phyloP scores from a whole-genome alignment of 768 basidiomycete genomes.

The Gymnopilus dilepis region DNA sequence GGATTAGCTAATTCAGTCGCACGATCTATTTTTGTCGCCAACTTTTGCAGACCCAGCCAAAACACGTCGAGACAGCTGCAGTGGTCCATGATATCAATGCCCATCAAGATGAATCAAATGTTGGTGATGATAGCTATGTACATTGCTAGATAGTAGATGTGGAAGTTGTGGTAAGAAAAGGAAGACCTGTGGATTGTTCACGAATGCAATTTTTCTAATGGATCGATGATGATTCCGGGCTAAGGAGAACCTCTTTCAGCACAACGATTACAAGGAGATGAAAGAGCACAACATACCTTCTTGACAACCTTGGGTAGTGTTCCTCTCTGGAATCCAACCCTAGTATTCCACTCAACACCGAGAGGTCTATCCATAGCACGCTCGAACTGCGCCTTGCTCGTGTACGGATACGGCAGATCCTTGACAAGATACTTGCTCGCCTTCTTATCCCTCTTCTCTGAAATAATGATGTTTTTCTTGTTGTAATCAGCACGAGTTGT shows the following conservation, averaged over 20 bases:
- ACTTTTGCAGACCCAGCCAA: too few species aligned
- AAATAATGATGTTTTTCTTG: conserved; percentile 92
- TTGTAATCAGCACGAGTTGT: conserved; percentile 80
- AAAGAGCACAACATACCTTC: conserved; percentile 59
- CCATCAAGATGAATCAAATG: not conserved
- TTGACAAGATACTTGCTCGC: conserved; percentile 87
- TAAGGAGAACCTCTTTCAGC: conserved; percentile 30
- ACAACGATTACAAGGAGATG: not conserved
- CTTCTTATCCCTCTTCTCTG: conserved; percentile 95
- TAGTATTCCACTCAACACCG: conserved; percentile 93
- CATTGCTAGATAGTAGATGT: not conserved
- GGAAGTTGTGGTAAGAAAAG: too few species aligned
- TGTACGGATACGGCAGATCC: conserved; percentile 95
- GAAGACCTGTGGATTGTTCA: not conserved
- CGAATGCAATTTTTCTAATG: conserved; percentile 53
- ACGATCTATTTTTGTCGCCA: conserved; percentile 22
- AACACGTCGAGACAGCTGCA: too few species aligned
- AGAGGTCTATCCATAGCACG: conserved; percentile 80
- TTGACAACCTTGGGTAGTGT: conserved; percentile 87
- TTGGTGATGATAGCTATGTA: not conserved
- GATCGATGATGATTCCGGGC: conserved; percentile 76
- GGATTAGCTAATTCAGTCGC: conserved; percentile 38
- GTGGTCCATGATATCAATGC: too few species aligned
- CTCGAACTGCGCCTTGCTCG: conserved; percentile 92
- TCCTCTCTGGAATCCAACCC: conserved; percentile 80